Percentiles rank a stretch among this genome's conserved stretches.
Evolutionary conservation across 441 rosid species (phyloP).

Genomic region (Pelargonium myrrhifolium): DNA sequence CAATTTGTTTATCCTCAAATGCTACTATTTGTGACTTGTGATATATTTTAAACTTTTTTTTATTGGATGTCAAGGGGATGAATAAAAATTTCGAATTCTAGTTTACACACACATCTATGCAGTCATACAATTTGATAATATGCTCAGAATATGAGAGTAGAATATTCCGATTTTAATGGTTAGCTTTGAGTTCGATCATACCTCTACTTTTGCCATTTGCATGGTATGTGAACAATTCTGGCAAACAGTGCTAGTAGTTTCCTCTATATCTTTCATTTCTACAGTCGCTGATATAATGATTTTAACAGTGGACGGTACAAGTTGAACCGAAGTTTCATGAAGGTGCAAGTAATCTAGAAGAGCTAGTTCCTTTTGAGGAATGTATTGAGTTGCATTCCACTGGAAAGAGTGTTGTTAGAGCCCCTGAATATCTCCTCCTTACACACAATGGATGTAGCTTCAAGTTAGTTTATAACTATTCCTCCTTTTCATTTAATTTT

Average conservation of each 20-base stretch:
- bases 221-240: slow-evolving; percentile 2
- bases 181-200: not conserved
- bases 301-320: slow-evolving; percentile 84
- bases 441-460: slow-evolving; percentile 89
- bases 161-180: not conserved
- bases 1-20: slow-evolving; percentile 1
- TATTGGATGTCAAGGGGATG: not conserved
- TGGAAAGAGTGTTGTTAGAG: slow-evolving; percentile 56
- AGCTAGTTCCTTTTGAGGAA: slow-evolving; percentile 93
- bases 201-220: not conserved
- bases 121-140: not conserved
- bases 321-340: slow-evolving; percentile 93
- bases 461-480: slow-evolving; percentile 64
- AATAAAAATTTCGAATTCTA: not conserved
- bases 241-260: slow-evolving; percentile 10
- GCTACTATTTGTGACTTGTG: not conserved
- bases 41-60: not conserved
- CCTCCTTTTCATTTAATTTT: slow-evolving; percentile 7
- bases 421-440: slow-evolving; percentile 87
- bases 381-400: slow-evolving; percentile 75
- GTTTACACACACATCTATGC: not conserved
- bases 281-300: slow-evolving; percentile 20
- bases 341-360: slow-evolving; percentile 83
- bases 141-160: not conserved
- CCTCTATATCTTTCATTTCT: slow-evolving; percentile 13